Conservation (phyloP, 148 eudicot species). For the Rhododendron kiyosumense region DNA sequence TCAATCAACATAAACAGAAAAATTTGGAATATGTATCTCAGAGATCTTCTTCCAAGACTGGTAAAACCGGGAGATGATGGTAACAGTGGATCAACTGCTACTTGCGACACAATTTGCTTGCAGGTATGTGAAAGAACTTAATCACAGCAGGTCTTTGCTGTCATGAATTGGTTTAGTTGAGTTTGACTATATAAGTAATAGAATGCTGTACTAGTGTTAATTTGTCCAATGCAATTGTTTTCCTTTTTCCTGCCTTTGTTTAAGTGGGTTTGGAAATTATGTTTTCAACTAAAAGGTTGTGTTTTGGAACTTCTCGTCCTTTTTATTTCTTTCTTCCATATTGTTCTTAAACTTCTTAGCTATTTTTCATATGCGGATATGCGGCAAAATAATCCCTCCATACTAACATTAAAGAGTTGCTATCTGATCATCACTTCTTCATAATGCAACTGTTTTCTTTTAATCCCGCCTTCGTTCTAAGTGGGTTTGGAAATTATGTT, state of each 20-base stretch:
- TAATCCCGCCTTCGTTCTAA: background rate
- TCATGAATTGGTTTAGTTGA: background rate
- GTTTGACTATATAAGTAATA: background rate
- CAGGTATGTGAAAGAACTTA: constrained; percentile 27
- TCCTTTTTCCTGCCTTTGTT: background rate
- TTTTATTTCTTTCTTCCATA: background rate
- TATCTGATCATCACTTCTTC: background rate
- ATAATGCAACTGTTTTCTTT: background rate
- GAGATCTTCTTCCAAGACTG: constrained; percentile 52
- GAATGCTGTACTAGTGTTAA: background rate
- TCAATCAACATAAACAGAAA: constrained; percentile 48
- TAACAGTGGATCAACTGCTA: constrained; percentile 53
- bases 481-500: background rate
- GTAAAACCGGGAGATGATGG: constrained; percentile 53
- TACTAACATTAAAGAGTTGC: background rate
- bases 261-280: background rate
- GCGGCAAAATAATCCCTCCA: background rate
- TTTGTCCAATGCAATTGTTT: background rate
- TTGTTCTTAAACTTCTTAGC: background rate
- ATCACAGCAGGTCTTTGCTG: background rate
- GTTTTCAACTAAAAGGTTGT: background rate
- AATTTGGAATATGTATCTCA: constrained; percentile 55
- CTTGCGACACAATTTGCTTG: constrained; percentile 53
- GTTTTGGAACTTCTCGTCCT: background rate
- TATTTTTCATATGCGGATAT: background rate